phyloP scores from a whole-genome alignment of 139 green algal genomes.

The Haematococcus sp. region DNA sequence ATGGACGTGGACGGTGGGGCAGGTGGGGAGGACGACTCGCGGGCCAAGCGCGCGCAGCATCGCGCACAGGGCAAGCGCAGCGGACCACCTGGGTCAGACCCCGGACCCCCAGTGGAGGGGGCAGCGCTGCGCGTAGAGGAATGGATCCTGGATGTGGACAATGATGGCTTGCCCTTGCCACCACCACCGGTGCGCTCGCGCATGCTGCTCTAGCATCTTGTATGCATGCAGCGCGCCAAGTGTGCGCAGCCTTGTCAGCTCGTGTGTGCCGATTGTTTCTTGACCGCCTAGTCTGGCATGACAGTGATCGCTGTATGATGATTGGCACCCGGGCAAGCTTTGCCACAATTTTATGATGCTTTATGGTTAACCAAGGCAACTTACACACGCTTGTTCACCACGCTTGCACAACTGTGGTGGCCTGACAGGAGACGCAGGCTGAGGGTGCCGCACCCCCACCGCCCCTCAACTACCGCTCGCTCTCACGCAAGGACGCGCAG shows the following conservation, averaged over 20 bases:
- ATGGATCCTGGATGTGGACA: constrained; percentile 59
- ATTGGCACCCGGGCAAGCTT: too few relatives aligned
- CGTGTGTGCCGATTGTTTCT: too few relatives aligned
- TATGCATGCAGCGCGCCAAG: too few relatives aligned
- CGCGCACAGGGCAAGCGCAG: background rate
- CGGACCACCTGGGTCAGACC: constrained; percentile 22
- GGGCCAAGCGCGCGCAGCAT: constrained; percentile 15
- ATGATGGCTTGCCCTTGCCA: constrained; percentile 19
- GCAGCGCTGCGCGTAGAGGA: constrained; percentile 64
- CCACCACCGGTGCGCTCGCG: too few relatives aligned
- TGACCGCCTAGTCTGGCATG: too few relatives aligned
- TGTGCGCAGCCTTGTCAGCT: background rate
- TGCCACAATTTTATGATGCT: too few relatives aligned
- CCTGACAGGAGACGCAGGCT: background rate
- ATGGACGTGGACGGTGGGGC: background rate
- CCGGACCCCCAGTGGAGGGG: constrained; percentile 62
- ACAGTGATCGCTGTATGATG: background rate
- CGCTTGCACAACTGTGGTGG: background rate
- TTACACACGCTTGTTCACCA: background rate
- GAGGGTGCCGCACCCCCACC: too few relatives aligned
- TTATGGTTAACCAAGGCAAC: too few relatives aligned
- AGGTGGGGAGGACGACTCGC: background rate
- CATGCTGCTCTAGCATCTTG: background rate
- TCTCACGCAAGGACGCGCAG: constrained; percentile 59
- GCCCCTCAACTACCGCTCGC: constrained; percentile 10